Conservation (phyloP, 2,329 filamentous ascomycete species). For the Talaromyces sp. region DNA sequence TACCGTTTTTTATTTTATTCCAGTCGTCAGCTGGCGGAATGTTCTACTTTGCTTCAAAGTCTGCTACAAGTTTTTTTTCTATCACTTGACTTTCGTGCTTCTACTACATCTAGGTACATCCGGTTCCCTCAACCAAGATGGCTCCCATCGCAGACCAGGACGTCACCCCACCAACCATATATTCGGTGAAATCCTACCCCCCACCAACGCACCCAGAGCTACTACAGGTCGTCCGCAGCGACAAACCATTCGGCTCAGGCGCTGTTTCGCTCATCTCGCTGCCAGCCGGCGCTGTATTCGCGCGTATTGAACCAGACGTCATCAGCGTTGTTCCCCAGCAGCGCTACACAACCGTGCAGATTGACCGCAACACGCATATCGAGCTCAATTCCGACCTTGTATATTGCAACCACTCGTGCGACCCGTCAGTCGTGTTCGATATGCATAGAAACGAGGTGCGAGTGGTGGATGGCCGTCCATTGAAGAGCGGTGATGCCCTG, state of each 20-base stretch:
- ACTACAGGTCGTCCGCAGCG: neutral
- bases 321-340: neutral
- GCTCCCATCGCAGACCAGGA: neutral
- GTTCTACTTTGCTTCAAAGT: neutral
- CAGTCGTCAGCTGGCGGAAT: neutral
- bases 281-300: neutral
- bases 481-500: neutral
- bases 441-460: neutral
- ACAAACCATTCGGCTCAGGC: neutral
- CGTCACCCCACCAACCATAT: neutral
- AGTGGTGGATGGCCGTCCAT: neutral
- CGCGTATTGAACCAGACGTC: neutral
- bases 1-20: neutral
- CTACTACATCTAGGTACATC: neutral
- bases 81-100: neutral
- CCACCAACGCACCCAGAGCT: neutral
- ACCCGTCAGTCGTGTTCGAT: neutral
- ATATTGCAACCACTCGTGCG: conserved; percentile 1
- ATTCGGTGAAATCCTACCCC: neutral
- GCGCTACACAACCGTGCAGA: neutral
- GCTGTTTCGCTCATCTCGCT: neutral
- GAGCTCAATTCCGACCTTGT: conserved; percentile 1
- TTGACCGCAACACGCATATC: neutral
- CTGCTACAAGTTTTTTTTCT: neutral
- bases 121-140: neutral